Evolutionary conservation across 2,329 filamentous ascomycete genomes (phyloP).

Genomic region (Seiridium cupressi): DNA sequence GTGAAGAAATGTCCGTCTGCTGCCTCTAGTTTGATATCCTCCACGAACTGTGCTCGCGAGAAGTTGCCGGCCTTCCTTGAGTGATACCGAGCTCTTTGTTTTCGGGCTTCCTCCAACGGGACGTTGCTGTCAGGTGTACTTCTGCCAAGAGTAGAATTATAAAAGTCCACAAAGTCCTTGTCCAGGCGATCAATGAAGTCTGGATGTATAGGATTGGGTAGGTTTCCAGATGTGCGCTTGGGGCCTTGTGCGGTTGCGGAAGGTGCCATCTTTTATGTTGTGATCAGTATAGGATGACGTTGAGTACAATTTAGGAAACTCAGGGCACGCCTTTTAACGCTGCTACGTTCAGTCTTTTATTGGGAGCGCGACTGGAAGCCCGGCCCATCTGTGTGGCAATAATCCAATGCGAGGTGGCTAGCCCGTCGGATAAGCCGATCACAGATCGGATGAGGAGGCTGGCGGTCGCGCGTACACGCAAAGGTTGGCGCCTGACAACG

Average conservation of each 20-base stretch:
- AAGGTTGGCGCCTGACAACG: too few species aligned
- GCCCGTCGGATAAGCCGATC: slow-evolving; percentile 4
- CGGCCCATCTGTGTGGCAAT: background rate
- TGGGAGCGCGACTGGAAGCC: background rate
- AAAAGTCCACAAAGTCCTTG: slow-evolving; percentile 4
- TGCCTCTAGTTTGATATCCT: slow-evolving; percentile 2
- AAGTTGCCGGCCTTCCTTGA: background rate
- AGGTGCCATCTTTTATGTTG: slow-evolving; percentile 1
- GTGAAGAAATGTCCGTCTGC: slow-evolving; percentile 3
- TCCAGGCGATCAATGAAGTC: slow-evolving; percentile 3
- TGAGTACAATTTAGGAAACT: slow-evolving; percentile 2
- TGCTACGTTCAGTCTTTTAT: background rate
- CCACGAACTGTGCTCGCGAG: background rate
- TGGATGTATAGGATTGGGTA: slow-evolving; percentile 6
- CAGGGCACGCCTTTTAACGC: background rate
- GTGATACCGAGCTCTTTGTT: background rate
- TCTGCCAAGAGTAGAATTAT: background rate
- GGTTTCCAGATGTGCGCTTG: background rate
- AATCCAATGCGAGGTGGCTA: background rate
- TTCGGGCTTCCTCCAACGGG: background rate
- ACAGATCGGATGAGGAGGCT: background rate
- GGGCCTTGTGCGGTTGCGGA: background rate
- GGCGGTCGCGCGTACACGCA: too few species aligned
- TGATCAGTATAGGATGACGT: background rate
- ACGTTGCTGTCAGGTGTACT: background rate